Base-by-base conservation (phyloP, 345 rosid genomes). In the Populus pruinosa region DNA sequence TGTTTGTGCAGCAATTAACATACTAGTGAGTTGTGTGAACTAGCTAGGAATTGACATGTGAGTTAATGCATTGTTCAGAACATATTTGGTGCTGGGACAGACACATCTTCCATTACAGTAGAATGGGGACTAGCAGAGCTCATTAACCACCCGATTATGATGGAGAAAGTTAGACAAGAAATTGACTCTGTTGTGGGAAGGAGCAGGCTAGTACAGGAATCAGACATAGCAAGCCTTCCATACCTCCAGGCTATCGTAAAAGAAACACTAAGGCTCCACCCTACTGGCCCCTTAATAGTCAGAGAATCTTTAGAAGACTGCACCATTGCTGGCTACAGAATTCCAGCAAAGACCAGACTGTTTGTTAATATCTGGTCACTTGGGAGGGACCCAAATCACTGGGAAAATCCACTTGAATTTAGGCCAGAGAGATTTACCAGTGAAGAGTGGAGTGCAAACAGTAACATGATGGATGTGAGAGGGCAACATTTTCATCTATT, bases 111-210 rank as follows among this genome's bases (percentile, higher is more conserved):
- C 13, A 82, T 78, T 20, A 84, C 94, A 8, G 76, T 86, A 70
- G 93, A 89, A 41, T 92, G 95, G 98, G 95, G 92, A 41, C 43
- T 92, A 38, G 80, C 96, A 35, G 96, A 94, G 81, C 86, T 92
- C 2, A 88, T 92, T 53, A 92, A 90, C 81, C 82, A 91, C 73
- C 97, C 94, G 10, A 77, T 80, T 17, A 84, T 85, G 66, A 84
- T 90, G 90, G 84, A 87, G 79, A 91, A 91, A 75, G 90, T 83
- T 1, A 81, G 81, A 66, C 65, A 79, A 29, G 93, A 94, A 85
- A 86, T 94, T 27, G 88, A 91, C 31, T 47, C 79, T 12, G 86
- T 83, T 8, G 88, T 92, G 20, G 94, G 96, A 71, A 82, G 75
- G 72, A 75, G 55, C 71, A 86, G 92, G 82, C 2, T 86, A 20